Percentiles rank a stretch among this genome's conserved stretches.
Conservation (phyloP, 2,329 filamentous ascomycete species). For the Paecilomyces sp. region DNA sequence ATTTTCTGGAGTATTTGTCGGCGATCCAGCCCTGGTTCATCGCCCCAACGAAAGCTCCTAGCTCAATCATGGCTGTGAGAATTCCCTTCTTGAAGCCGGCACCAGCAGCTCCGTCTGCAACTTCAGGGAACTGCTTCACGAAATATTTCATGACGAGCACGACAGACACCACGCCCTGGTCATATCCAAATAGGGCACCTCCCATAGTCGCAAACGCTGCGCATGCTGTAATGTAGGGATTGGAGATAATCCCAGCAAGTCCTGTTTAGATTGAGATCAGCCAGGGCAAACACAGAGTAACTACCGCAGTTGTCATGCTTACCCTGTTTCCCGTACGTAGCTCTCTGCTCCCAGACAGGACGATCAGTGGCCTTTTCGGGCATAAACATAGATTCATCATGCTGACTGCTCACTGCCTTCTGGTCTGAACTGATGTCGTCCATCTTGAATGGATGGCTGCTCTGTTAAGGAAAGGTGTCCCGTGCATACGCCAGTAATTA, state of each 20-base stretch:
- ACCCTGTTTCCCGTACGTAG: neutral
- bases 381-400: neutral
- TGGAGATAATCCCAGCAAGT: slow-evolving; percentile 35
- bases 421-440: neutral
- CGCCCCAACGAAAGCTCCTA: slow-evolving; percentile 32
- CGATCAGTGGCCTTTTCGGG: neutral
- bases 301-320: neutral
- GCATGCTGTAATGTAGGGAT: slow-evolving; percentile 38
- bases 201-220: slow-evolving; percentile 45
- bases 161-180: slow-evolving; percentile 50
- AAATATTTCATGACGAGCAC: slow-evolving; percentile 42
- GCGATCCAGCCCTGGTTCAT: slow-evolving; percentile 36
- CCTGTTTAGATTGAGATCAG: slow-evolving; percentile 13
- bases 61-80: slow-evolving; percentile 43
- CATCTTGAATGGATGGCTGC: neutral
- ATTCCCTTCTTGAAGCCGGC: slow-evolving; percentile 21
- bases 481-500: neutral
- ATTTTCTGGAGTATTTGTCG: slow-evolving; percentile 36
- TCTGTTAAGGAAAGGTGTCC: neutral
- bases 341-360: neutral
- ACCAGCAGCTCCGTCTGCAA: slow-evolving; percentile 25
- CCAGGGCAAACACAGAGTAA: neutral
- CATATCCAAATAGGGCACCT: slow-evolving; percentile 50
- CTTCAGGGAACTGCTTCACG: slow-evolving; percentile 31
- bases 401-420: neutral